A percentile compares a stretch with the other conserved stretches of the same genome.
phyloP scores from a whole-genome alignment of 352 stramenopile species.

The Globisporangium apiculatum region DNA sequence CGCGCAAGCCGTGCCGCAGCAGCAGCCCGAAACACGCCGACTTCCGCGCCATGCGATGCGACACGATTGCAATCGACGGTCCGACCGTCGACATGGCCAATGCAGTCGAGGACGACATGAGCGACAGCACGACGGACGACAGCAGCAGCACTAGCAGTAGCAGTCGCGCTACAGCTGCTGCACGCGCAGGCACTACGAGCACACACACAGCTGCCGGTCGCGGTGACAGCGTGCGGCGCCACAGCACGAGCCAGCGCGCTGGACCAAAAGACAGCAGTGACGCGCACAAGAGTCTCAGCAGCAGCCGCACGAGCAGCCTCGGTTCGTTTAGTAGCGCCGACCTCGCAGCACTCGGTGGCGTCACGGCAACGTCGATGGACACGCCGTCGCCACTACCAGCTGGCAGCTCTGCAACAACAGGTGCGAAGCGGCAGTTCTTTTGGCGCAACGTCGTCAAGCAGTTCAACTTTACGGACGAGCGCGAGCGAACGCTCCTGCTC shows the following conservation, averaged over 20 bases:
- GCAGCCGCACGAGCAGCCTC: slow-evolving; percentile 9
- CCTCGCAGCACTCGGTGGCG: background rate
- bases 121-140: background rate
- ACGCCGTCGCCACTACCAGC: background rate
- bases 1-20: background rate
- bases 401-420: background rate
- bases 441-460: slow-evolving; percentile 77
- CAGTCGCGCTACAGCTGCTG: background rate
- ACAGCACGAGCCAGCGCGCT: background rate
- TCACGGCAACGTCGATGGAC: no score
- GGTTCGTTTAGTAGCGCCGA: slow-evolving; percentile 7
- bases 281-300: slow-evolving; percentile 1
- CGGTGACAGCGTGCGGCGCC: background rate
- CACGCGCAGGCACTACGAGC: background rate
- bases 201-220: background rate
- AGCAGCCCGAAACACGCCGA: slow-evolving; percentile 4
- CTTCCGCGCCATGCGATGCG: slow-evolving; percentile 11
- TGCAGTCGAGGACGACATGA: background rate
- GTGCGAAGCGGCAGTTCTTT: slow-evolving; percentile 42
- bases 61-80: slow-evolving; percentile 5
- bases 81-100: background rate
- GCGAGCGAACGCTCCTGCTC: slow-evolving; percentile 51
- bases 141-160: background rate
- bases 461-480: slow-evolving; percentile 70
- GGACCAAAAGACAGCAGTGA: background rate